Conservation (phyloP, 2,329 filamentous ascomycete genomes). For the Penicillium sp. region DNA sequence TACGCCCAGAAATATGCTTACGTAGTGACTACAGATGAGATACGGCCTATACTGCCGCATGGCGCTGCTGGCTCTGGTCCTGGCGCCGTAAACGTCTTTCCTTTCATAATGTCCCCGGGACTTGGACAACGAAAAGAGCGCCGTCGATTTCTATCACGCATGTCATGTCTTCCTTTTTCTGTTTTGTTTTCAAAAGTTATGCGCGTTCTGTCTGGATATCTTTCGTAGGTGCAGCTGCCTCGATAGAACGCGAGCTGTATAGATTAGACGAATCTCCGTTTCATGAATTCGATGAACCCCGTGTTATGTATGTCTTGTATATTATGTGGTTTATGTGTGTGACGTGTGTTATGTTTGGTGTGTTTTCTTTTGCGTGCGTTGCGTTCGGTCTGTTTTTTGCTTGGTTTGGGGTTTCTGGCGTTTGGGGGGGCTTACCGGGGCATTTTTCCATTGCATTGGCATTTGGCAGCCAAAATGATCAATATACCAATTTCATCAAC, state of each 20-base stretch:
- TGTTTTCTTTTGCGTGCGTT: constrained; percentile 10
- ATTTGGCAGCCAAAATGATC: not conserved
- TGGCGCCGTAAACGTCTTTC: constrained; percentile 54
- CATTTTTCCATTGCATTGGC: not conserved
- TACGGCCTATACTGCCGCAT: constrained; percentile 98
- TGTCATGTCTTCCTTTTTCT: constrained; percentile 22
- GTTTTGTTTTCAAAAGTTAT: constrained; percentile 32
- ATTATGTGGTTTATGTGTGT: constrained; percentile 25
- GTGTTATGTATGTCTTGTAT: constrained; percentile 32
- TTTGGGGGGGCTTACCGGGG: not conserved
- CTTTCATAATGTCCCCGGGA: constrained; percentile 18
- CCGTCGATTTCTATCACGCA: constrained; percentile 23
- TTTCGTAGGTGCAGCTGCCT: constrained; percentile 31
- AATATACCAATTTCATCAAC: not conserved
- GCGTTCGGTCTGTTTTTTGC: constrained; percentile 14
- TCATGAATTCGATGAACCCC: constrained; percentile 32
- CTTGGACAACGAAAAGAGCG: constrained; percentile 13
- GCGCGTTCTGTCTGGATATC: constrained; percentile 30
- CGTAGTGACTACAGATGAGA: constrained; percentile 67
- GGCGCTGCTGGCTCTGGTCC: constrained; percentile 90
- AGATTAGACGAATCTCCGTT: constrained; percentile 40
- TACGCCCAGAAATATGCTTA: constrained; percentile 40
- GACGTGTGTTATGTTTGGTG: constrained; percentile 18
- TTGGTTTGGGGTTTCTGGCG: constrained; percentile 4
- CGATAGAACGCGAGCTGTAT: constrained; percentile 30